Evolutionary conservation across 768 basidiomycete species (phyloP).

Genomic region (Coprinopsis sp.): DNA sequence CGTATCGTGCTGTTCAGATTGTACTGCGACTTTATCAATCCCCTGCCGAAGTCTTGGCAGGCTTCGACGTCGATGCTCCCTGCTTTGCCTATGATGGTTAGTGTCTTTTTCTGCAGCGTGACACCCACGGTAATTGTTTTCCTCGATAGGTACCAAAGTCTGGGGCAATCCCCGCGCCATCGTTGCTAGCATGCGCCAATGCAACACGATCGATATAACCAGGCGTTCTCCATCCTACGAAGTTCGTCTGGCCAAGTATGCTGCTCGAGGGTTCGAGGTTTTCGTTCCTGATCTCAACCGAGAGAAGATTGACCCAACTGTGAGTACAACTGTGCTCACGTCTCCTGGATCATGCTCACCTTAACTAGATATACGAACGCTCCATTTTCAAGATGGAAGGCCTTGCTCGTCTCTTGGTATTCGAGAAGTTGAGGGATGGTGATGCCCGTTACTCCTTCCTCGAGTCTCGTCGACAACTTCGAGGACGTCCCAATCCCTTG

Average conservation of each 20-base stretch:
- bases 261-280: slow-evolving; percentile 50
- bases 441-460: slow-evolving; percentile 43
- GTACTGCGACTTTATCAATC: slow-evolving; percentile 59
- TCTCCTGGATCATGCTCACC: background rate
- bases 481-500: slow-evolving; percentile 40
- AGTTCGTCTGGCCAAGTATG: slow-evolving; percentile 57
- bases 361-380: slow-evolving; percentile 52
- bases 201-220: slow-evolving; percentile 58
- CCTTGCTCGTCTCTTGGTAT: slow-evolving; percentile 55
- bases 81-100: slow-evolving; percentile 46
- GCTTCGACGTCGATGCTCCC: slow-evolving; percentile 64
- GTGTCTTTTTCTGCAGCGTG: background rate
- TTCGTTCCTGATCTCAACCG: slow-evolving; percentile 50
- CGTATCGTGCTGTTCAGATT: slow-evolving; percentile 63
- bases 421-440: slow-evolving; percentile 50
- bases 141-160: slow-evolving; percentile 37
- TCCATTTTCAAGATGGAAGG: slow-evolving; percentile 53
- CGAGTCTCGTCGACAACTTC: slow-evolving; percentile 41
- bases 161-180: slow-evolving; percentile 58
- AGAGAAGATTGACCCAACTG: slow-evolving; percentile 54
- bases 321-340: no score
- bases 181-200: slow-evolving; percentile 61
- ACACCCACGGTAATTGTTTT: background rate
- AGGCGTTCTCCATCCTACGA: slow-evolving; percentile 65
- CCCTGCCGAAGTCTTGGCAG: slow-evolving; percentile 61